Percentiles rank a stretch among this genome's conserved stretches.
phyloP scores from a whole-genome alignment of 805 yeast genomes.

The Candida schatavii region DNA sequence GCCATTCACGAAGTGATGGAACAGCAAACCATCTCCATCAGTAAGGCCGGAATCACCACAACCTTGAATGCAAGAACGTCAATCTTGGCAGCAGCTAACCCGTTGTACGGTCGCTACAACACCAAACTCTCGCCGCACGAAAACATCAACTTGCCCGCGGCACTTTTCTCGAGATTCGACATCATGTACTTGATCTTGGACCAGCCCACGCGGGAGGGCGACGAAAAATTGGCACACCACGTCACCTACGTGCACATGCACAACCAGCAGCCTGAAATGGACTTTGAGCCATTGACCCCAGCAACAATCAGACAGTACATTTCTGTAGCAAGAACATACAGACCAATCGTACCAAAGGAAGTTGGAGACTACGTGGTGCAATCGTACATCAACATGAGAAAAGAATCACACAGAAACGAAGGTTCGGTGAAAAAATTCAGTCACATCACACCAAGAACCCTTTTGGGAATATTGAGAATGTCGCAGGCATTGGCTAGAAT shows the following conservation, averaged over 20 bases:
- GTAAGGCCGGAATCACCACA: conserved; percentile 97
- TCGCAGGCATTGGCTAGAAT: conserved; percentile 93
- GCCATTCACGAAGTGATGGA: conserved; percentile 99
- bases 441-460: conserved; percentile 93
- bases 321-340: conserved; percentile 75
- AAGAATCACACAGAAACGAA: conserved; percentile 79
- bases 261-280: conserved; percentile 78
- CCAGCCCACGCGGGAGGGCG: conserved; percentile 73
- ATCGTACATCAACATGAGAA: conserved; percentile 87
- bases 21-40: conserved; percentile 95
- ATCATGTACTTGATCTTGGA: conserved; percentile 83
- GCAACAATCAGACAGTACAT: conserved; percentile 82
- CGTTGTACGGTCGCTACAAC: conserved; percentile 91
- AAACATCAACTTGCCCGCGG: conserved; percentile 95
- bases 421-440: conserved; percentile 76
- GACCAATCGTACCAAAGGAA: conserved; percentile 81
- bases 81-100: conserved; percentile 97
- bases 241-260: conserved; percentile 96
- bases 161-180: conserved; percentile 91
- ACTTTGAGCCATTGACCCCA: conserved; percentile 74
- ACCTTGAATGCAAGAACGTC: conserved; percentile 94
- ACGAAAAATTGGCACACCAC: conserved; percentile 85
- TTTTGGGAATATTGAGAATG: conserved; percentile 85
- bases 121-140: conserved; percentile 88
- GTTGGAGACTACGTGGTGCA: conserved; percentile 86